phyloP scores from a whole-genome alignment of 2,329 filamentous ascomycete genomes.

The Fusarium albidum region DNA sequence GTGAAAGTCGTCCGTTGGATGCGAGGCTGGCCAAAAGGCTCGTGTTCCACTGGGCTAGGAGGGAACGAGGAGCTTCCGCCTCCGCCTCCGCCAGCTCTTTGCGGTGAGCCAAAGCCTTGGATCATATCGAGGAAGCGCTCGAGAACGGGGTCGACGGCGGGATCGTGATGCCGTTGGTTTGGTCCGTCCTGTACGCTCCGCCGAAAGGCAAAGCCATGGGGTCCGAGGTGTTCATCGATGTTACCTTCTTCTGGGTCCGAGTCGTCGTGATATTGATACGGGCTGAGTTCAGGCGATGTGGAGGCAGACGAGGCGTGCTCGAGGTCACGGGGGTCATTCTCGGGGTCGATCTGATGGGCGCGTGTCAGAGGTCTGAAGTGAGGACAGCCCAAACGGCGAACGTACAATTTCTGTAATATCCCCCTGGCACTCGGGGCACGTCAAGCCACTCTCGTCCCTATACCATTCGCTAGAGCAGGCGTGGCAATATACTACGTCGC shows the following conservation, averaged over 20 bases:
- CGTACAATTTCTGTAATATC: slow-evolving; percentile 89
- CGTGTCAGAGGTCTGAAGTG: slow-evolving; percentile 23
- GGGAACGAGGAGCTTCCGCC: slow-evolving; percentile 23
- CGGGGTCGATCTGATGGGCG: slow-evolving; percentile 55
- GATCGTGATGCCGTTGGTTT: slow-evolving; percentile 34
- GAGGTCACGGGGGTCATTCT: slow-evolving; percentile 68
- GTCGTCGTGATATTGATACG: slow-evolving; percentile 44
- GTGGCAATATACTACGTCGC: slow-evolving; percentile 88
- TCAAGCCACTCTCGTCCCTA: slow-evolving; percentile 70
- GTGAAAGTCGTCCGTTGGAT: slow-evolving; percentile 51
- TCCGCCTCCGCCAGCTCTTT: slow-evolving; percentile 14
- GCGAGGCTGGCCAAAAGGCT: slow-evolving; percentile 37
- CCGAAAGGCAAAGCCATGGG: slow-evolving; percentile 51
- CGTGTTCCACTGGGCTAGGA: slow-evolving; percentile 18
- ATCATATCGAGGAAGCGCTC: slow-evolving; percentile 56
- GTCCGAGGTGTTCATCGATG: slow-evolving; percentile 61
- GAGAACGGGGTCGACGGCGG: slow-evolving; percentile 49
- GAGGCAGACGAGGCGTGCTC: slow-evolving; percentile 41
- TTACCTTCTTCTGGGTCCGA: slow-evolving; percentile 68
- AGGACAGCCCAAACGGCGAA: slow-evolving; percentile 24
- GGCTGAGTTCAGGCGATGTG: slow-evolving; percentile 42
- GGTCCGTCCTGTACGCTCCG: slow-evolving; percentile 45
- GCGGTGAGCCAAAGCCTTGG: slow-evolving; percentile 45
- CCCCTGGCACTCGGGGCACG: slow-evolving; percentile 79
- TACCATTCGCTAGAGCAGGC: slow-evolving; percentile 84